Percentiles rank a stretch among this genome's conserved stretches.
phyloP scores from a whole-genome alignment of 345 rosid species.

The Pseudoturritis turrita region DNA sequence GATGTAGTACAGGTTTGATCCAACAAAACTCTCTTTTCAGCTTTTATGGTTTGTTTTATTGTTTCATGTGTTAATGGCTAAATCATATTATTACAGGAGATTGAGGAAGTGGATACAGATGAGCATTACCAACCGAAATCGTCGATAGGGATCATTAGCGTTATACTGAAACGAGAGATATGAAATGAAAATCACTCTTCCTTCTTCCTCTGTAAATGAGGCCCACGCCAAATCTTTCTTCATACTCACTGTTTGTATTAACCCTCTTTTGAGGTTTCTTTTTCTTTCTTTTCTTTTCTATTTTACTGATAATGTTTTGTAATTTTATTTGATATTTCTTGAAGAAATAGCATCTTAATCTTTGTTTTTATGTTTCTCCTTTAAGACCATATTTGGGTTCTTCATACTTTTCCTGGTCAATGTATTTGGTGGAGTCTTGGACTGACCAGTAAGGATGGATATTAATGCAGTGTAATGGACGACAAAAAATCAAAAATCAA shows the following conservation, averaged over 20 bases:
- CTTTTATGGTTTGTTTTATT: neutral
- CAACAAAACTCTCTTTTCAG: neutral
- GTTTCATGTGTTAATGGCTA: neutral
- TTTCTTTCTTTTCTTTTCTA: neutral
- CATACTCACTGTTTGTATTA: slow-evolving; percentile 3
- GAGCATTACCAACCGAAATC: slow-evolving; percentile 83
- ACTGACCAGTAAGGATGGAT: neutral
- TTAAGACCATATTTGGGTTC: neutral
- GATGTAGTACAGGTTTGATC: slow-evolving; percentile 75
- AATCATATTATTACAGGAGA: slow-evolving; percentile 52
- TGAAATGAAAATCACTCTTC: slow-evolving; percentile 25
- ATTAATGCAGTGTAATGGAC: neutral
- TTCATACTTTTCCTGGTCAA: neutral
- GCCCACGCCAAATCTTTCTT: slow-evolving; percentile 20
- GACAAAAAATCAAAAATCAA: neutral
- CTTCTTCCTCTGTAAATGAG: slow-evolving; percentile 29
- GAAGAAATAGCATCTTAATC: slow-evolving; percentile 15
- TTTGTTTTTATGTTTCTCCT: slow-evolving; percentile 1
- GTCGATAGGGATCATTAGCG: slow-evolving; percentile 45
- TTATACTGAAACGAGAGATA: slow-evolving; percentile 51
- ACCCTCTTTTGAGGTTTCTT: neutral
- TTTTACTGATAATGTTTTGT: slow-evolving; percentile 14
- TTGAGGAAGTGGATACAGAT: slow-evolving; percentile 95
- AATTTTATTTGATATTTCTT: slow-evolving; percentile 13
- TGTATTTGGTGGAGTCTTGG: neutral